These are phyloP conservation scores for Fusarium sterilihyphosum DNA, from an alignment of 2,329 filamentous ascomycete species.

Conservation along the genomic window DNA sequence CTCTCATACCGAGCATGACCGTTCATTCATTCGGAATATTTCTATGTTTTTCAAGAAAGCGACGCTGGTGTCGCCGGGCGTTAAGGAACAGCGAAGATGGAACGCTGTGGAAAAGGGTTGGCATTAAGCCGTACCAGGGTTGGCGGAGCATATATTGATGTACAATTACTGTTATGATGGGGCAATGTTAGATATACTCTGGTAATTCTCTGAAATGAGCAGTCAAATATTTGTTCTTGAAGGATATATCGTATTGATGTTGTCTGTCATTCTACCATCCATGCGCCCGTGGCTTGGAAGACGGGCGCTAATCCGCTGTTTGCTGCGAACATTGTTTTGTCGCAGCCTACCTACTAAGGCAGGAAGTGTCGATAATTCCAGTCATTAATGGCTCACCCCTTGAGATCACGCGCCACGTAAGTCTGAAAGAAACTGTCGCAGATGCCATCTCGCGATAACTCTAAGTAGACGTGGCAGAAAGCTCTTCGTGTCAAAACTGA, in stretches of 20 bases:
- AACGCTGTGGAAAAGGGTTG: conserved; percentile 34
- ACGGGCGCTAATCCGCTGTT: background rate
- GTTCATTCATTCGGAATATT: conserved; percentile 19
- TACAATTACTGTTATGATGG: conserved; percentile 22
- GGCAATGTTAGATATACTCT: conserved; percentile 21
- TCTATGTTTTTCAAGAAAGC: conserved; percentile 16
- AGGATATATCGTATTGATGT: background rate
- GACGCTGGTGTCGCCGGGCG: conserved; percentile 45
- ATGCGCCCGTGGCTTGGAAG: background rate
- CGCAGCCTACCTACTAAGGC: conserved; percentile 13
- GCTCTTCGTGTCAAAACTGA: background rate
- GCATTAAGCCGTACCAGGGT: conserved; percentile 4
- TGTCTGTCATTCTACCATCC: background rate
- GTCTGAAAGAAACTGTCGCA: conserved; percentile 17
- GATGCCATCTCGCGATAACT: conserved; percentile 17
- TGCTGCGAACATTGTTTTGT: conserved; percentile 10
- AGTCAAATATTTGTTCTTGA: background rate
- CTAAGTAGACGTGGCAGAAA: conserved; percentile 17
- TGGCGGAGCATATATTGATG: conserved; percentile 17
- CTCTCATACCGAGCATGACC: conserved; percentile 21
- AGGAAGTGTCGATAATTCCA: background rate
- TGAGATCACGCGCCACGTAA: conserved; percentile 3
- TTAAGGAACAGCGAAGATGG: conserved; percentile 37
- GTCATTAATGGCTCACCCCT: conserved; percentile 7
- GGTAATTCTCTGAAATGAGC: conserved; percentile 12